Evolutionary conservation across 139 green algal species (phyloP).

Genomic region (Cymbomonas tetramitiformis): DNA sequence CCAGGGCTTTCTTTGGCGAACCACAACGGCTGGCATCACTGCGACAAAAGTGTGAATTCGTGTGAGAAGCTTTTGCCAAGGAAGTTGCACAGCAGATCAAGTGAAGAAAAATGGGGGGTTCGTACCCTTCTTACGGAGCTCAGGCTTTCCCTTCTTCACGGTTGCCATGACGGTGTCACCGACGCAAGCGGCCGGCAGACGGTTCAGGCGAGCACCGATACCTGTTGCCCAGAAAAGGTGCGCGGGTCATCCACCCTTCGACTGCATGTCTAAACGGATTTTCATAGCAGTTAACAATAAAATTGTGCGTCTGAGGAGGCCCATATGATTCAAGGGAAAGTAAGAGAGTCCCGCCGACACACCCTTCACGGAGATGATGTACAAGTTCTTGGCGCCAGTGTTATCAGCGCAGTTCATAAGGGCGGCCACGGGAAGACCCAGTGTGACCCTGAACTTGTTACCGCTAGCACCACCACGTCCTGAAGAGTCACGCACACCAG

Average conservation of each 20-base stretch:
- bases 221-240: constrained; percentile 19
- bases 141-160: constrained; percentile 99
- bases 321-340: too few species aligned
- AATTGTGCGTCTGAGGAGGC: too few species aligned
- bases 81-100: too few species aligned
- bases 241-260: not conserved
- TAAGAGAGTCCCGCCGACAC: constrained; percentile 4
- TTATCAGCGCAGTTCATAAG: constrained; percentile 99
- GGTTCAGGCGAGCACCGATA: constrained; percentile 86
- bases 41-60: constrained; percentile 18
- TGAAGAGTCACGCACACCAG: too few species aligned
- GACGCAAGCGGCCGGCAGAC: constrained; percentile 64
- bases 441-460: constrained; percentile 96
- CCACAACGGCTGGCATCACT: constrained; percentile 82
- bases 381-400: constrained; percentile 97
- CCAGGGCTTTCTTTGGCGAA: constrained; percentile 95
- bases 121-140: constrained; percentile 91
- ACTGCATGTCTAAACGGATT: too few species aligned
- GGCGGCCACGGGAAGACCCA: constrained; percentile 85
- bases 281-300: too few species aligned
- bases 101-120: not conserved
- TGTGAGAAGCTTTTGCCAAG: too few species aligned
- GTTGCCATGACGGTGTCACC: constrained; percentile 98
- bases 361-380: constrained; percentile 85
- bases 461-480: constrained; percentile 55